Percentiles rank a stretch among this genome's conserved stretches.
Evolutionary conservation across 2,329 filamentous ascomycete species (phyloP).

Genomic region (Lachnellula arida): DNA sequence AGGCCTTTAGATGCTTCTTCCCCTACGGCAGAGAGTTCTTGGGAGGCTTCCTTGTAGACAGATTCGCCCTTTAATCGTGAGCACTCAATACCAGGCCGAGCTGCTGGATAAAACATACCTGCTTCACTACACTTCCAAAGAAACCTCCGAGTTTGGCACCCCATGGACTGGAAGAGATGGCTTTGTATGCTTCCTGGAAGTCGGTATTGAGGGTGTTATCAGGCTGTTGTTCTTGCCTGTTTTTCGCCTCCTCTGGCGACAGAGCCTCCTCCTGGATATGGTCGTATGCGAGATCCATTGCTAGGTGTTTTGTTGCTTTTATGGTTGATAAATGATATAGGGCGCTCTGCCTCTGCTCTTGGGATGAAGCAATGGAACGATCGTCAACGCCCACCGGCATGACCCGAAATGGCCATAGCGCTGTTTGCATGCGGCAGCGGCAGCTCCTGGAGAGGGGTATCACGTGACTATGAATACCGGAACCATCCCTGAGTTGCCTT

Average conservation of each 20-base stretch:
- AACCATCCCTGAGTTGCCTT: too few species aligned
- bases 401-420: background rate
- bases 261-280: conserved; percentile 85
- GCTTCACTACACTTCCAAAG: conserved; percentile 87
- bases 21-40: conserved; percentile 75
- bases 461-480: background rate
- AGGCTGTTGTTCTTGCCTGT: conserved; percentile 42
- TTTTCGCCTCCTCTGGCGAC: conserved; percentile 44
- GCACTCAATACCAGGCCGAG: background rate
- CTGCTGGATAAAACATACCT: conserved; percentile 45
- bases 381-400: background rate
- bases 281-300: conserved; percentile 96
- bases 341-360: background rate
- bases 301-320: background rate
- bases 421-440: background rate
- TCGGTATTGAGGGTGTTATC: conserved; percentile 71
- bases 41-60: conserved; percentile 78
- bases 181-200: conserved; percentile 91
- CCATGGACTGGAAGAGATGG: conserved; percentile 88
- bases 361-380: background rate
- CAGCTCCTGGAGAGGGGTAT: too few species aligned
- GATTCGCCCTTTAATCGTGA: conserved; percentile 57
- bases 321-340: background rate
- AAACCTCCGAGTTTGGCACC: conserved; percentile 83
- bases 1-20: conserved; percentile 80